phyloP scores from a whole-genome alignment of 192 early-diverging fungal species.

The Umbelopsis sp. region DNA sequence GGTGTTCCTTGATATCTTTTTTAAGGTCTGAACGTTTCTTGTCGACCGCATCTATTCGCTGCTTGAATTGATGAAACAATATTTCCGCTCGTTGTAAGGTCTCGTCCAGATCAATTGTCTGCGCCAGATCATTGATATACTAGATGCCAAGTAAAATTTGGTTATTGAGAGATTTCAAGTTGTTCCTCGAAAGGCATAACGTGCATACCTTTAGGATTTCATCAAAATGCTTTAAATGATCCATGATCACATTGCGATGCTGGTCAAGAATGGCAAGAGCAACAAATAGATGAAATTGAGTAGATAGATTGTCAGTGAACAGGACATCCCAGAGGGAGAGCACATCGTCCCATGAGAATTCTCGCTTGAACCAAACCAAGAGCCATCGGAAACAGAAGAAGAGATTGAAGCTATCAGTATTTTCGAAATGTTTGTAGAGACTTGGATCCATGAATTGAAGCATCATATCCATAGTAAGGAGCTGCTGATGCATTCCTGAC shows the following conservation, averaged over 20 bases:
- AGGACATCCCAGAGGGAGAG: conserved; percentile 89
- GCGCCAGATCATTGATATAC: conserved; percentile 87
- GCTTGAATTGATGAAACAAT: conserved; percentile 64
- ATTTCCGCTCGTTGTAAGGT: conserved; percentile 79
- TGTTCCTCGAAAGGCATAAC: background rate
- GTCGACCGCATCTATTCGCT: conserved; percentile 50
- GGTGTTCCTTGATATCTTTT: background rate
- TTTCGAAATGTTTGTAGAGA: conserved; percentile 81
- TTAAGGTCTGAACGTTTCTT: conserved; percentile 27
- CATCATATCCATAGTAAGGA: conserved; percentile 77
- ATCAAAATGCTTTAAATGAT: conserved; percentile 82
- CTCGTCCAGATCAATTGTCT: conserved; percentile 74
- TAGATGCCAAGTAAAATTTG: conserved; percentile 28
- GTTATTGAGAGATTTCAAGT: background rate
- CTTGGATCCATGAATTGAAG: conserved; percentile 87
- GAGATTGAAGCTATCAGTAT: conserved; percentile 84
- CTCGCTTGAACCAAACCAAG: conserved; percentile 95
- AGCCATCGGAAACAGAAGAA: conserved; percentile 99
- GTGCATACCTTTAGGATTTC: conserved; percentile 88
- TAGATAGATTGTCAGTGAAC: conserved; percentile 72
- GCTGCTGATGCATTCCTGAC: conserved; percentile 89
- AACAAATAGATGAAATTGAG: conserved; percentile 91
- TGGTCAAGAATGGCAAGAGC: conserved; percentile 94
- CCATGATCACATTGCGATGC: conserved; percentile 79
- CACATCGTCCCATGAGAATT: conserved; percentile 87